phyloP scores from a whole-genome alignment of 805 yeast genomes.

The Henningerozyma blattae region DNA sequence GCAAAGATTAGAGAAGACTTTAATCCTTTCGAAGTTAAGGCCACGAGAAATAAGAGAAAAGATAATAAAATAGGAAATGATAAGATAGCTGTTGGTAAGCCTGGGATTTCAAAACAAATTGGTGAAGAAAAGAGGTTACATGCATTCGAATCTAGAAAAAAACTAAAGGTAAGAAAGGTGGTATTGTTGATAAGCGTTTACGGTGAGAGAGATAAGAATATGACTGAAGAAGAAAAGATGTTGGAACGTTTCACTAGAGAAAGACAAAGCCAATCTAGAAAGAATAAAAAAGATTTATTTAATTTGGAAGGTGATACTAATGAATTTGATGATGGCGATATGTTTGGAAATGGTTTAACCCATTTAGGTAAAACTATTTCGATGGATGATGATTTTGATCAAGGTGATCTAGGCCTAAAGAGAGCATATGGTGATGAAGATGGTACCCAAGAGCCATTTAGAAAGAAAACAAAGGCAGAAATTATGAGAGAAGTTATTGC shows the following conservation, averaged over 20 bases:
- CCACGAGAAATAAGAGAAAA: constrained; percentile 48
- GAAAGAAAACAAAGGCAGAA: constrained; percentile 69
- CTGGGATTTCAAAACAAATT: constrained; percentile 54
- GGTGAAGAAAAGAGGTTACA: constrained; percentile 53
- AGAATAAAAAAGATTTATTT: constrained; percentile 45
- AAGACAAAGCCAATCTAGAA: constrained; percentile 49
- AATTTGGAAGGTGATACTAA: constrained; percentile 53
- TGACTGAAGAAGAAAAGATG: constrained; percentile 90
- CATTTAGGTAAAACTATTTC: constrained; percentile 67
- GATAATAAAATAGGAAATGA: constrained; percentile 24
- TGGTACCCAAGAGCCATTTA: constrained; percentile 30
- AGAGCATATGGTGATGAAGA: constrained; percentile 28
- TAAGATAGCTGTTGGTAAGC: constrained; percentile 46
- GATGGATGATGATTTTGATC: constrained; percentile 40
- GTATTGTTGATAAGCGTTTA: constrained; percentile 77
- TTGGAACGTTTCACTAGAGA: constrained; percentile 89
- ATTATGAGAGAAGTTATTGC: constrained; percentile 81
- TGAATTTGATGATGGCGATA: constrained; percentile 29
- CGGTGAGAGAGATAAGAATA: constrained; percentile 65
- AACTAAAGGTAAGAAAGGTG: constrained; percentile 61
- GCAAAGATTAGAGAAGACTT: constrained; percentile 65
- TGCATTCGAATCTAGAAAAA: constrained; percentile 53
- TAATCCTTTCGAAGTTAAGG: constrained; percentile 79
- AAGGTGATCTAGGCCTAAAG: constrained; percentile 24
- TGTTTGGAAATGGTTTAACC: constrained; percentile 40